Base-by-base conservation (phyloP, 2,329 filamentous ascomycete species). In the Ophidiomyces ophidiicola region DNA sequence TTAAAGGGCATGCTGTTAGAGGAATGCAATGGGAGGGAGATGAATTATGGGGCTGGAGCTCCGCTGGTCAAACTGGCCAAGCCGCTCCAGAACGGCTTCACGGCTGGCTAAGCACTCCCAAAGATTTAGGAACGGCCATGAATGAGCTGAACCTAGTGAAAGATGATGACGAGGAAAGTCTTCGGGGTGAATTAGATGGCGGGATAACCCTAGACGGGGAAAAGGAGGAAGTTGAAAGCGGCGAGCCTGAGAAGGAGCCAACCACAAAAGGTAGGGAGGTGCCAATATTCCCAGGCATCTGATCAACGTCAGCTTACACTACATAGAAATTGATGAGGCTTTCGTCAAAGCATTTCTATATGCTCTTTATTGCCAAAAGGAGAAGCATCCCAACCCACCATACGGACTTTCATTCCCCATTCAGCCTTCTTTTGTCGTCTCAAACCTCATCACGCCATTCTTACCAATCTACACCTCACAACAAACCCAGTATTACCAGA, bases 21-120 rank as follows among this genome's bases (percentile, higher is more conserved):
- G 76, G 72, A 3, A 59, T 80, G 34, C 77, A 81, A 51, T 81
- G 78, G 77, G 67, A 69, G 44, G 76, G 77, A 1, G 78, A 82
- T 58, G 78, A 82, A 58, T 52, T 80, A n/a, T 81, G 76, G 75
- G 63, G 64, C 3, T 79, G 74, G 71, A 76, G 69, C 49, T 62
- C 67, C 21, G 63, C 61, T 19, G 71, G 68, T 4, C 69, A 64
- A 43, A 64, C 69, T 12, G 76, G 74, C 6, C 59, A 60, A 26
- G 57, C 66, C 11, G 61, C 70, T 8, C 76, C 76, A 1, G 67
- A 68, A 19, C 58, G 65, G 8, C 51, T 78, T 11, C 60, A 69
- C 12, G 73, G 68, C 0, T 80, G 67, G 63, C 59, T 62, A 24
- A 50, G 53, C 11, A 51, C 56, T n/a, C 51, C 52, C 6, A 47